Conservation (phyloP, 305 asterid species). For the Rubia tinctorum region DNA sequence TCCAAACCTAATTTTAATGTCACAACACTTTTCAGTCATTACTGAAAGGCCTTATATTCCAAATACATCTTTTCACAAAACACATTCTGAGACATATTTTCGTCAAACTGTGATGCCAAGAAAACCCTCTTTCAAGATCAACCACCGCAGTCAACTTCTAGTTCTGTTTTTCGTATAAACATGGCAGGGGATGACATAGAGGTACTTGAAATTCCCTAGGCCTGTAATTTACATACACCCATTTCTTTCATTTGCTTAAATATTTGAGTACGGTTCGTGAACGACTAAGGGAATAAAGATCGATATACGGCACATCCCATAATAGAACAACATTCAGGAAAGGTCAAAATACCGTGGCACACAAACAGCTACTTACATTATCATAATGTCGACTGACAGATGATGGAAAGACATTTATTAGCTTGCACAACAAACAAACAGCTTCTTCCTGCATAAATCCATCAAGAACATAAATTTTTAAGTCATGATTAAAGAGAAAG, state of each 20-base stretch:
- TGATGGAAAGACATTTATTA: conserved; percentile 53
- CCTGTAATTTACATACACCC: neutral
- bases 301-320: neutral
- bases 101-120: neutral
- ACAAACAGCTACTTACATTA: conserved; percentile 47
- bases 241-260: neutral
- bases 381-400: conserved; percentile 71
- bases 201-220: no score
- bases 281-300: neutral
- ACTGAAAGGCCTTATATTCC: no score
- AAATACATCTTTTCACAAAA: no score
- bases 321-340: neutral
- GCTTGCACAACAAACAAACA: conserved; percentile 48
- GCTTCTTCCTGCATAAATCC: conserved; percentile 68
- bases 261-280: neutral
- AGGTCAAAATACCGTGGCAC: conserved; percentile 3
- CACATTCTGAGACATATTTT: no score
- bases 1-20: no score
- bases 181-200: neutral
- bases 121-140: neutral
- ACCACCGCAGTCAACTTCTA: neutral
- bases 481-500: conserved; percentile 13
- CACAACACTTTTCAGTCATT: no score
- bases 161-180: neutral
- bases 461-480: conserved; percentile 22